Evolutionary conservation across 23 red algal species (phyloP).

Genomic region (Pyropia haitanensis): DNA sequence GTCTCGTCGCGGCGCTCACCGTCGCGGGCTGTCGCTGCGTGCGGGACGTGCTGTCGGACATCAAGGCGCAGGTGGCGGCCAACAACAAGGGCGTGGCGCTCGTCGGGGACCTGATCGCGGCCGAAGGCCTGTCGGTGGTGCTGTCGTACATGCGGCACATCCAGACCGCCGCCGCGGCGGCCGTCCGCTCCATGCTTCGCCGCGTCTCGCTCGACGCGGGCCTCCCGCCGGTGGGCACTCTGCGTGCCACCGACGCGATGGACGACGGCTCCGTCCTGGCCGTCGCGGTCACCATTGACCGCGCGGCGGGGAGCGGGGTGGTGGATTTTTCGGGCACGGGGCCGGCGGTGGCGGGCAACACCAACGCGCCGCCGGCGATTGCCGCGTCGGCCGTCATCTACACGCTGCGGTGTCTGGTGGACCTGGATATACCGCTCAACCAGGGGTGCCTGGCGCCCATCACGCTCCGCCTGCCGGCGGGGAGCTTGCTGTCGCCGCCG

Average conservation of each 20-base stretch:
- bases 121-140: slow-evolving; percentile 36
- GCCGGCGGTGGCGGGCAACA: slow-evolving; percentile 64
- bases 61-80: slow-evolving; percentile 89
- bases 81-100: slow-evolving; percentile 89
- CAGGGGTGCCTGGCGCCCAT: slow-evolving; percentile 96
- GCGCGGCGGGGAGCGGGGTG: slow-evolving; percentile 32
- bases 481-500: slow-evolving; percentile 54
- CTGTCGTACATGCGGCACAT: slow-evolving; percentile 88
- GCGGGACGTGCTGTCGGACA: slow-evolving; percentile 79
- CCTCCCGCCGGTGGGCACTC: background rate
- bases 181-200: slow-evolving; percentile 62
- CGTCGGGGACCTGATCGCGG: slow-evolving; percentile 48
- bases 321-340: slow-evolving; percentile 89
- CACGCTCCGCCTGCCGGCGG: slow-evolving; percentile 51
- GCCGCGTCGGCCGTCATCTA: slow-evolving; percentile 91
- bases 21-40: slow-evolving; percentile 67
- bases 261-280: slow-evolving; percentile 81
- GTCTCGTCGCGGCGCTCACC: slow-evolving; percentile 26
- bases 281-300: slow-evolving; percentile 54
- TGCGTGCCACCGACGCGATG: slow-evolving; percentile 63
- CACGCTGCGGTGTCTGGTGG: slow-evolving; percentile 84
- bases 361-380: slow-evolving; percentile 83
- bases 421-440: slow-evolving; percentile 82
- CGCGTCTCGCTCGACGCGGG: slow-evolving; percentile 17
- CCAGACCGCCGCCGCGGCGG: slow-evolving; percentile 52